Percentiles rank a stretch among this genome's conserved stretches.
Conservation (phyloP, 2,329 filamentous ascomycete genomes). For the Curvularia verruculosa region DNA sequence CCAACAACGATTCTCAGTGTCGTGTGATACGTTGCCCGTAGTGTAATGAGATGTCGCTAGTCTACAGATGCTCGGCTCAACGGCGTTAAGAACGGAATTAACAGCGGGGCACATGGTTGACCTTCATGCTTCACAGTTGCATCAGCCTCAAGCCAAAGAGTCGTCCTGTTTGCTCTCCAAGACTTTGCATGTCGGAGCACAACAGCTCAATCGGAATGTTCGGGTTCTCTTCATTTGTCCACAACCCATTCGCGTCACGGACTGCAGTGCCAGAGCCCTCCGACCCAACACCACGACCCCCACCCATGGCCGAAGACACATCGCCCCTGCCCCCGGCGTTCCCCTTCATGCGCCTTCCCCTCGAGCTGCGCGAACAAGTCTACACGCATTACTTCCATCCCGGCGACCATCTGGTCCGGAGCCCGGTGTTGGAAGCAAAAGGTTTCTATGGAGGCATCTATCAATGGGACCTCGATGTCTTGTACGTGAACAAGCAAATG, state of each 20-base stretch:
- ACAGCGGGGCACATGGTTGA: slow-evolving; percentile 3
- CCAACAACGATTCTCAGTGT: neutral
- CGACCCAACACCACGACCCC: neutral
- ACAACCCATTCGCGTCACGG: slow-evolving; percentile 6
- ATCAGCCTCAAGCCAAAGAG: neutral
- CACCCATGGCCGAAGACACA: neutral
- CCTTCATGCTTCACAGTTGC: slow-evolving; percentile 2
- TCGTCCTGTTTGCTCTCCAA: neutral
- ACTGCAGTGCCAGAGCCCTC: neutral
- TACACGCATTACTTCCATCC: slow-evolving; percentile 42
- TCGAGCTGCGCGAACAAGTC: slow-evolving; percentile 42
- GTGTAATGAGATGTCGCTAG: neutral
- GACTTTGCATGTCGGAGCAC: neutral
- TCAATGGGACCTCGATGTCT: slow-evolving; percentile 48
- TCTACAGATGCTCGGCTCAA: slow-evolving; percentile 9
- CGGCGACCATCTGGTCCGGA: slow-evolving; percentile 23
- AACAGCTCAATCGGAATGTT: slow-evolving; percentile 6
- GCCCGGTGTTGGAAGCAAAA: slow-evolving; percentile 13
- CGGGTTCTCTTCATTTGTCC: slow-evolving; percentile 5
- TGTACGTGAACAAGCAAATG: slow-evolving; percentile 53
- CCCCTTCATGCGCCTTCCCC: slow-evolving; percentile 38
- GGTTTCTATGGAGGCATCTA: slow-evolving; percentile 36
- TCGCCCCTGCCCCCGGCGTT: slow-evolving; percentile 16
- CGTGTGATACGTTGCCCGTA: neutral
- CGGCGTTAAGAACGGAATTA: slow-evolving; percentile 11